Conservation (phyloP, 352 stramenopile species). For the Chrysophaeum taylorii region DNA sequence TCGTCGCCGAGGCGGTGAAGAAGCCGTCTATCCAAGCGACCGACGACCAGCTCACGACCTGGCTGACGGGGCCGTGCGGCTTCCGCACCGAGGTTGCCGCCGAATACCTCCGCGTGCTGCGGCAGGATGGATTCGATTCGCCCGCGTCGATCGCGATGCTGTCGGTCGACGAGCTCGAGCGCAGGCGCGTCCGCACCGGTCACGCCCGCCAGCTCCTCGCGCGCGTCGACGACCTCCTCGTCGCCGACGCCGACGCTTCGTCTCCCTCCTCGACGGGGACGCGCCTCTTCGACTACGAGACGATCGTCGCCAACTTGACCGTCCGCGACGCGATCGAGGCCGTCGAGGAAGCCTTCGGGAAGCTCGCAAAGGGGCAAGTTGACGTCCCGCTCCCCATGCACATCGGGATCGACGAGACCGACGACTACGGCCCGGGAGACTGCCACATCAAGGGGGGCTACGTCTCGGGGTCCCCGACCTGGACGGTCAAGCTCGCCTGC, state of each 20-base stretch:
- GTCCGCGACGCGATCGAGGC: slow-evolving; percentile 52
- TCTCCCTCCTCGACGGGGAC: slow-evolving; percentile 2
- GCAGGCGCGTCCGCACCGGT: slow-evolving; percentile 1
- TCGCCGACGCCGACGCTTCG: neutral
- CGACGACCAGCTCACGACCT: neutral
- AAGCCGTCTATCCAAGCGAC: no score
- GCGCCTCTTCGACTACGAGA: slow-evolving; percentile 62
- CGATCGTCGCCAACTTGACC: slow-evolving; percentile 49
- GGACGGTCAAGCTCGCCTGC: slow-evolving; percentile 60
- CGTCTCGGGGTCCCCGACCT: slow-evolving; percentile 47
- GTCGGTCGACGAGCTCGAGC: neutral
- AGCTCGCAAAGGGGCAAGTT: slow-evolving; percentile 52
- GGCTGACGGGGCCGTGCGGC: neutral
- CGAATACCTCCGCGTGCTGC: neutral
- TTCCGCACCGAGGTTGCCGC: neutral
- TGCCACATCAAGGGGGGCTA: slow-evolving; percentile 70
- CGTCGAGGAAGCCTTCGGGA: slow-evolving; percentile 54
- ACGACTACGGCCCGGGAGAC: slow-evolving; percentile 53
- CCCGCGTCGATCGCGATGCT: neutral
- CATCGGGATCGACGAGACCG: slow-evolving; percentile 58
- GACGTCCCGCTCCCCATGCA: slow-evolving; percentile 70
- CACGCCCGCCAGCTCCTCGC: neutral
- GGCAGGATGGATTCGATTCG: neutral
- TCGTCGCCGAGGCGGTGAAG: no score
- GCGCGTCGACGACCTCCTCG: neutral